A percentile compares a stretch with the other conserved stretches of the same genome.
These are phyloP conservation scores for Chlamydomonas sphaeroides DNA, from an alignment of 139 green algal genomes.

Conservation along the genomic window DNA sequence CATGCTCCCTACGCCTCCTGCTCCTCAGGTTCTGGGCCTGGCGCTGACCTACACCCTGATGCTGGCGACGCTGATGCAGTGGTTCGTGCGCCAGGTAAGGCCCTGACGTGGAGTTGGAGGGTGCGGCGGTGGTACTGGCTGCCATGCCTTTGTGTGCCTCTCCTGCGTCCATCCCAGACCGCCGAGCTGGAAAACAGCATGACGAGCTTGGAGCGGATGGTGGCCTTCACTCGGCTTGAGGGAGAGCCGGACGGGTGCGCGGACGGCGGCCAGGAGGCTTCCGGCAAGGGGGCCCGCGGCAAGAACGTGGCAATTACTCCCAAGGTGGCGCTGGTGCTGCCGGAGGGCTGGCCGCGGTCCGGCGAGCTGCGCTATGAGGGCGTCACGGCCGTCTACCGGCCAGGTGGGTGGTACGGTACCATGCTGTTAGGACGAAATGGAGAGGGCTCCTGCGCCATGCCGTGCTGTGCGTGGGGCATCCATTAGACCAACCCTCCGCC, in stretches of 20 bases:
- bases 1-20: too few relatives aligned
- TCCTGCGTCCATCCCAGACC: background rate
- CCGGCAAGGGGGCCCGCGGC: too few relatives aligned
- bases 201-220: conserved; percentile 85
- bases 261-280: conserved; percentile 30
- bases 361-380: conserved; percentile 62
- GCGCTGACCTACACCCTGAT: conserved; percentile 80
- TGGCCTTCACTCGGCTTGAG: conserved; percentile 79
- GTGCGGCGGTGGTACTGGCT: too few relatives aligned
- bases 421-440: background rate
- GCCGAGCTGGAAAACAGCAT: conserved; percentile 89
- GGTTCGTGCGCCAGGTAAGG: conserved; percentile 50
- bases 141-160: too few relatives aligned
- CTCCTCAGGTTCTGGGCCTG: conserved; percentile 67
- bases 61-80: conserved; percentile 77
- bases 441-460: too few relatives aligned
- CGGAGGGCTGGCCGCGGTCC: conserved; percentile 68
- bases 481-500: too few relatives aligned
- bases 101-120: too few relatives aligned
- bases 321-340: conserved; percentile 26
- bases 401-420: background rate
- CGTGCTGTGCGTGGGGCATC: too few relatives aligned
- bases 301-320: too few relatives aligned
- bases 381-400: conserved; percentile 74
- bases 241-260: conserved; percentile 66